phyloP scores from a whole-genome alignment of 768 basidiomycete species.

The Tylopilus balloui region DNA sequence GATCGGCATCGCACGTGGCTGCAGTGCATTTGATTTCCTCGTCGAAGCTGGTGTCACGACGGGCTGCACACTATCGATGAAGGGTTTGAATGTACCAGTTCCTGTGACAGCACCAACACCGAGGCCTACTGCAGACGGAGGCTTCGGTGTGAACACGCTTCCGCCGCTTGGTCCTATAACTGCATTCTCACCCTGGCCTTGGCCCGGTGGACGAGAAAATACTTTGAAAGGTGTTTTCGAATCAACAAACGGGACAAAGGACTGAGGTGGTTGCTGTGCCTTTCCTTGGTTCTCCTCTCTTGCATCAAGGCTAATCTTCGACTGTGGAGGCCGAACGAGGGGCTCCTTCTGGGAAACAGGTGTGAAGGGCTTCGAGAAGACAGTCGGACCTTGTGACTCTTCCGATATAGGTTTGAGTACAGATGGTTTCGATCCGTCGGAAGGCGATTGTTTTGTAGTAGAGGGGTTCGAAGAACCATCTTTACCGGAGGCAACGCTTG shows the following conservation, averaged over 20 bases:
- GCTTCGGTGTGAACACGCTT: slow-evolving; percentile 44
- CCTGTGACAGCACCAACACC: slow-evolving; percentile 4
- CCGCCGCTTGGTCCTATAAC: slow-evolving; percentile 16
- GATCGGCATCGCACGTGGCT: slow-evolving; percentile 16
- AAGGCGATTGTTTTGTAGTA: slow-evolving; percentile 26
- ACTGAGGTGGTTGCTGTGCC: slow-evolving; percentile 24
- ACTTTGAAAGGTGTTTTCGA: slow-evolving; percentile 49
- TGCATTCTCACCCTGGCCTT: slow-evolving; percentile 39
- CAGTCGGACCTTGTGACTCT: slow-evolving; percentile 35
- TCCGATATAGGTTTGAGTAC: slow-evolving; percentile 36
- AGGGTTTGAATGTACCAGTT: slow-evolving; percentile 36
- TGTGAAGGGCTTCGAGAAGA: slow-evolving; percentile 64
- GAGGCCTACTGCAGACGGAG: slow-evolving; percentile 16
- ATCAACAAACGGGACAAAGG: slow-evolving; percentile 41
- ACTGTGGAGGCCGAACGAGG: slow-evolving; percentile 22
- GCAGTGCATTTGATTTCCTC: slow-evolving; percentile 19
- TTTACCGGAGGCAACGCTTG: slow-evolving; percentile 15
- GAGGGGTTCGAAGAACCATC: slow-evolving; percentile 16
- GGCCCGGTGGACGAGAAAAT: slow-evolving; percentile 59
- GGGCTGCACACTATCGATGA: slow-evolving; percentile 25
- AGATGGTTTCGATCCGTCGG: slow-evolving; percentile 16
- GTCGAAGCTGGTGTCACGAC: slow-evolving; percentile 15
- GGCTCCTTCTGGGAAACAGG: slow-evolving; percentile 45
- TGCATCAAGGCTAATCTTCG: slow-evolving; percentile 13
- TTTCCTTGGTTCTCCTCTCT: slow-evolving; percentile 18